Evolutionary conservation across 192 early-diverging fungal species (phyloP), one percentile per base, ranked within the genome.

Genomic region (Cladochytrium replicatum): DNA sequence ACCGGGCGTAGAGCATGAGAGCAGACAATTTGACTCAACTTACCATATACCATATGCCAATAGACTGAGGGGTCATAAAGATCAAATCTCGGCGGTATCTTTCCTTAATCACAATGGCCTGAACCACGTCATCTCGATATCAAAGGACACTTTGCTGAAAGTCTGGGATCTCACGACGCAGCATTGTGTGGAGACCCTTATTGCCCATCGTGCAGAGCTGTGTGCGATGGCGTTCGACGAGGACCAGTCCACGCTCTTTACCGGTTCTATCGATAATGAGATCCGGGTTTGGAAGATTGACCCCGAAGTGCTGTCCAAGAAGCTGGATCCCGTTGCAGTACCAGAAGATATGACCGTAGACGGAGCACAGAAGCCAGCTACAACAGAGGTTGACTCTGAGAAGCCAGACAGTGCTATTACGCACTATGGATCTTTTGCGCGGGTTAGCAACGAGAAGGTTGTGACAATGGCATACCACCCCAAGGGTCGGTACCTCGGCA

Each of bases 81-180:
- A 98, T 59, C 87, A 93, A 63, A 73, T 98, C 32, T 93, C 94
- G 21, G 60, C 69, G 6, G 58, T 92, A 4, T 50, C 49, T 0
- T 92, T 92, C 57, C 52, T 92, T 17, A 50, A 58, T 19, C 30
- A 32, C 25, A 48, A 32, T 6, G 56, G 41, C 19, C 52, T 70
- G 48, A 56, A 75, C 46, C 72, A 90, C 47, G 47, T 98, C 52
- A 50, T 98, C 25, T 90, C 85, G n/a, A 71, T 78, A 40, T 92
- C 90, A 48, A 98, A 96, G 63, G 94, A 98, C 61, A 88, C 94
- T 7, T 75, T 96, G 57, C 59, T 98, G 28, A 98, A 98, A 67
- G 64, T 94, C 42, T 98, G 94, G 94, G 94, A 98, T 64, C 67
- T 96, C 29, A 71, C 79, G n/a, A 87, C 89, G 22, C 85, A 86